These are phyloP conservation scores for Diaporthe eres DNA, from an alignment of 2,329 filamentous ascomycete genomes.

Conservation along the genomic window DNA sequence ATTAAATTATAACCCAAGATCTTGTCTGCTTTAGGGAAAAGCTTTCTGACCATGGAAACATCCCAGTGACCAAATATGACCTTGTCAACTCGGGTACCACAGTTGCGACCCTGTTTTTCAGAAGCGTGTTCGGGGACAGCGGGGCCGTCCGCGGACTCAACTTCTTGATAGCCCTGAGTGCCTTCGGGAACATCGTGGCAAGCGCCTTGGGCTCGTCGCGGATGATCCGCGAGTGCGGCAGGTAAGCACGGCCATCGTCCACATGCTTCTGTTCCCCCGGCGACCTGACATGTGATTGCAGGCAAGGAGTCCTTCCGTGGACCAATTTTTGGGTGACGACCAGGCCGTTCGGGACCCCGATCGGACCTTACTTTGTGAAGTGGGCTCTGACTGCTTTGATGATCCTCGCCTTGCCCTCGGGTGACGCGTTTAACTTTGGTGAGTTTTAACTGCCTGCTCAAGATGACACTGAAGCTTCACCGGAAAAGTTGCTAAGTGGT, in stretches of 20 bases:
- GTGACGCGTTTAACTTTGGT: slow-evolving; percentile 76
- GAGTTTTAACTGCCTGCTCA: slow-evolving; percentile 34
- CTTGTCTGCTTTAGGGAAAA: rapidly evolving
- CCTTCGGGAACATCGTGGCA: slow-evolving; percentile 71
- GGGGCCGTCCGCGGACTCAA: slow-evolving; percentile 65
- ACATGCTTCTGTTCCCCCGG: no score
- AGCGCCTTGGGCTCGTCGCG: slow-evolving; percentile 69
- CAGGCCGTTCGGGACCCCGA: slow-evolving; percentile 72
- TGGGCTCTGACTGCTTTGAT: slow-evolving; percentile 70
- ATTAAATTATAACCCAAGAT: not conserved
- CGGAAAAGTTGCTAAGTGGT: not conserved
- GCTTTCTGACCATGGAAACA: not conserved
- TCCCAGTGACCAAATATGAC: slow-evolving; percentile 63
- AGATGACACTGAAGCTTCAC: no score
- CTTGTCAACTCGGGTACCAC: slow-evolving; percentile 64
- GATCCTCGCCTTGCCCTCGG: slow-evolving; percentile 72
- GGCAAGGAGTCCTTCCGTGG: slow-evolving; percentile 71
- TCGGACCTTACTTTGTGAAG: slow-evolving; percentile 70
- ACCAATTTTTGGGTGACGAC: slow-evolving; percentile 73
- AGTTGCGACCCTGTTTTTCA: slow-evolving; percentile 69
- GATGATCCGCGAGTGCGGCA: slow-evolving; percentile 71
- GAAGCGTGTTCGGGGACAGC: slow-evolving; percentile 66
- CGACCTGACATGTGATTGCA: not conserved
- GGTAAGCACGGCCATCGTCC: slow-evolving; percentile 46
- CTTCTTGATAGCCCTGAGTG: slow-evolving; percentile 68